phyloP scores from a whole-genome alignment of 495 filamentous ascomycete genomes.

The Aspergillus taichungensis region DNA sequence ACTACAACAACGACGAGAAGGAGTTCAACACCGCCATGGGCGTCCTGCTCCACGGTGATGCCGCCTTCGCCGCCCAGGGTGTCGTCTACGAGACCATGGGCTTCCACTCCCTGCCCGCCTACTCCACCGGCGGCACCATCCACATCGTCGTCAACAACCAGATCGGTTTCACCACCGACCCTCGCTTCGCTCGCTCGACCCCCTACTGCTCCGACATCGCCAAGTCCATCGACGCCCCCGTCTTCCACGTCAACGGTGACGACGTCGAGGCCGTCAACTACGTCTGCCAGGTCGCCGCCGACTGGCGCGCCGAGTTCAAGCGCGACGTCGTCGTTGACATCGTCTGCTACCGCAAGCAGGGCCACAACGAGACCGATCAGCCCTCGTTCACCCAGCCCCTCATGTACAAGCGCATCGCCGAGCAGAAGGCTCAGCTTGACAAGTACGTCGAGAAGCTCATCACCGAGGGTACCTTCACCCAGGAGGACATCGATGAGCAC shows the following conservation, averaged over 20 bases:
- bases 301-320: conserved; percentile 98
- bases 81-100: conserved; percentile 98
- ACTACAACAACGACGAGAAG: conserved; percentile 96
- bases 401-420: conserved; percentile 95
- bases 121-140: conserved; percentile 95
- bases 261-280: conserved; percentile 98
- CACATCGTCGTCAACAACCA: conserved; percentile 99
- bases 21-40: conserved; percentile 85
- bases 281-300: conserved; percentile 90
- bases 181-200: conserved; percentile 91
- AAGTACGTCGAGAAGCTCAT: conserved; percentile 84
- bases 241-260: conserved; percentile 98
- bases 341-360: conserved; percentile 97
- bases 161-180: conserved; percentile 99
- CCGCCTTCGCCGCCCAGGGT: conserved; percentile 92
- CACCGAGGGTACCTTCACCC: conserved; percentile 85
- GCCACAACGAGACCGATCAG: conserved; percentile 99
- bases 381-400: conserved; percentile 98
- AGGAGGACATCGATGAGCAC: conserved; percentile 97
- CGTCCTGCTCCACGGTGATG: conserved; percentile 91
- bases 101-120: conserved; percentile 88
- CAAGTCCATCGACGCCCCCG: conserved; percentile 94
- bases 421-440: conserved; percentile 70
- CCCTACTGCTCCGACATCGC: conserved; percentile 99
- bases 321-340: conserved; percentile 95